Evolutionary conservation across 2,329 filamentous ascomycete genomes (phyloP).

Genomic region (Cyphellophora attinorum): DNA sequence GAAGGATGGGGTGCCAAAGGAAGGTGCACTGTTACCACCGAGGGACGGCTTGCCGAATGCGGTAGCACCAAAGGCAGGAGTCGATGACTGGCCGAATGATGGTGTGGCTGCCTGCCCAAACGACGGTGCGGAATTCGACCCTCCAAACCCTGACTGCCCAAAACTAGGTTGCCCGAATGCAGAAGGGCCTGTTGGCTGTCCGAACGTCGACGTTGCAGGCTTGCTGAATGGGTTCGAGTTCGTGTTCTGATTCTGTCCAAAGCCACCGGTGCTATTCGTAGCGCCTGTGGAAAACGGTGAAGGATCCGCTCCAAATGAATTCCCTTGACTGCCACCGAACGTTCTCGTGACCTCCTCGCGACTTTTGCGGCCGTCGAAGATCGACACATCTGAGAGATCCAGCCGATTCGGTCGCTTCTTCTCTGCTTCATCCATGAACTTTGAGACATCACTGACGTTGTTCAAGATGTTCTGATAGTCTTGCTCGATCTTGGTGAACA

Average conservation of each 20-base stretch:
- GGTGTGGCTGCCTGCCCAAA: constrained; percentile 9
- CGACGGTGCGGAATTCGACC: constrained; percentile 1
- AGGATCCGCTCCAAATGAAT: not conserved
- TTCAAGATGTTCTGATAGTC: constrained; percentile 64
- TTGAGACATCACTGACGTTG: constrained; percentile 62
- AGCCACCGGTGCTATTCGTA: constrained; percentile 4
- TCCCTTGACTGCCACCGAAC: constrained; percentile 18
- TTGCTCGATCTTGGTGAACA: constrained; percentile 56
- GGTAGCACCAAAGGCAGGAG: constrained; percentile 20
- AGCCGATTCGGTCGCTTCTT: constrained; percentile 67
- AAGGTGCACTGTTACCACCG: constrained; percentile 23
- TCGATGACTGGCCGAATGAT: constrained; percentile 16
- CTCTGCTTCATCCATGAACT: constrained; percentile 55
- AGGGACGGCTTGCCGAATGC: constrained; percentile 34
- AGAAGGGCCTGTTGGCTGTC: constrained; percentile 15
- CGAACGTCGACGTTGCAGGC: constrained; percentile 20
- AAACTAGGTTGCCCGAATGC: constrained; percentile 32
- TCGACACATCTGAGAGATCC: constrained; percentile 46
- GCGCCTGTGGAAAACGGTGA: constrained; percentile 6
- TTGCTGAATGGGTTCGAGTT: not conserved
- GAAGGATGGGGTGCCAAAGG: constrained; percentile 28
- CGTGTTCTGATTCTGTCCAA: not conserved
- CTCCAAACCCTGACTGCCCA: constrained; percentile 19
- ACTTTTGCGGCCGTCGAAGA: constrained; percentile 12
- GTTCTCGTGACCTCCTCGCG: constrained; percentile 22